Evolutionary conservation across 2,329 filamentous ascomycete species (phyloP).

Genomic region (Botryotinia narcissicola): DNA sequence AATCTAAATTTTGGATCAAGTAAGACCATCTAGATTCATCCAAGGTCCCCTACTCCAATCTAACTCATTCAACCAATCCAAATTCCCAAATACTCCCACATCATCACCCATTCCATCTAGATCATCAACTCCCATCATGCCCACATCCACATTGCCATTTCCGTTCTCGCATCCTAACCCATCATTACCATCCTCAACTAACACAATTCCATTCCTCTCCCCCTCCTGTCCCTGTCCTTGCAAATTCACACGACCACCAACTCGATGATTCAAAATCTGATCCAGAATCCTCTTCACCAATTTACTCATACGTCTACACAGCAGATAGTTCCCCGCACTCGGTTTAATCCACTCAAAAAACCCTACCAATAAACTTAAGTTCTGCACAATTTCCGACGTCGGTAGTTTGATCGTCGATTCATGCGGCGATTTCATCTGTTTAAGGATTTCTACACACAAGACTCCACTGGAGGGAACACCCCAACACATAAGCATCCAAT

Average conservation of each 20-base stretch:
- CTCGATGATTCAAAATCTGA: constrained; percentile 41
- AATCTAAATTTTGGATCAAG: background rate
- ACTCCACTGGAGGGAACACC: constrained; percentile 51
- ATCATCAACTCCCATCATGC: constrained; percentile 5
- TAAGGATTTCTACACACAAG: constrained; percentile 50
- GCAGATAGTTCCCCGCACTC: constrained; percentile 48
- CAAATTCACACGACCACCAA: background rate
- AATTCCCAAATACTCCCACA: constrained; percentile 31
- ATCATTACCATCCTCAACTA: background rate
- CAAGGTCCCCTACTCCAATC: constrained; percentile 37
- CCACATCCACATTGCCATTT: constrained; percentile 6
- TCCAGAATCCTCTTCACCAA: constrained; percentile 53
- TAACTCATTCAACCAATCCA: constrained; percentile 37
- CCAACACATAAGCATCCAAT: constrained; percentile 50
- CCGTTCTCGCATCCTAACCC: background rate
- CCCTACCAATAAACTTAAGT: constrained; percentile 50
- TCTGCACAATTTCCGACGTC: constrained; percentile 50
- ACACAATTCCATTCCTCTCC: background rate
- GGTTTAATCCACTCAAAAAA: constrained; percentile 53
- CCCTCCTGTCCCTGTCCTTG: background rate
- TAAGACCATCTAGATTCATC: constrained; percentile 32
- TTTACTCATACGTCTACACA: constrained; percentile 47
- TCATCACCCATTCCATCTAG: constrained; percentile 26
- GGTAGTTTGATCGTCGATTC: constrained; percentile 40
- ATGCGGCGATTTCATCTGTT: constrained; percentile 41